Evolutionary conservation across 257 asterid genomes (phyloP).

Genomic region (Petunia axillaris): DNA sequence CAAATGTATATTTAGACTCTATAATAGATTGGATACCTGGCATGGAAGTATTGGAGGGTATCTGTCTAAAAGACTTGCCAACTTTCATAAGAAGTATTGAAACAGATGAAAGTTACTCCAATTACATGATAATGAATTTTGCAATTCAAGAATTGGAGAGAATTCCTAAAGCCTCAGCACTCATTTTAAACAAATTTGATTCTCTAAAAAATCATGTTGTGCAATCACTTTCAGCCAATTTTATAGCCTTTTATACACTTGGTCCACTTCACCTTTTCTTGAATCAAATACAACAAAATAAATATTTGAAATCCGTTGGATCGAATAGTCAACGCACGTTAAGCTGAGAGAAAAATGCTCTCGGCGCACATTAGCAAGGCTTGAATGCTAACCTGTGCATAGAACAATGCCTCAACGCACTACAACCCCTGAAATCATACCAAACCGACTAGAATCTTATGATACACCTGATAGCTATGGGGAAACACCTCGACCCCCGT

Average conservation of each 20-base stretch:
- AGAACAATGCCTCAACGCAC: no score
- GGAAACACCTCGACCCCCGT: no score
- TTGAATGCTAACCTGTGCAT: no score
- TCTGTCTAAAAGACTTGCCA: slow-evolving; percentile 37
- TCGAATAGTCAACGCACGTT: slow-evolving; percentile 13
- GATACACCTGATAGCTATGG: no score
- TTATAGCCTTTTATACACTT: slow-evolving; percentile 32
- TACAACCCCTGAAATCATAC: no score
- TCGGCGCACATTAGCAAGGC: no score
- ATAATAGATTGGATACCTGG: slow-evolving; percentile 39
- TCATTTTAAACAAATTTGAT: slow-evolving; percentile 34
- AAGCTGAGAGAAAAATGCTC: no score
- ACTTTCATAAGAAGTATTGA: slow-evolving; percentile 32
- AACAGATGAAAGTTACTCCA: slow-evolving; percentile 24
- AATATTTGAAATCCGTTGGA: slow-evolving; percentile 10
- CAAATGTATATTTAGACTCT: slow-evolving; percentile 37
- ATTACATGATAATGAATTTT: slow-evolving; percentile 17
- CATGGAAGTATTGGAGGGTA: slow-evolving; percentile 27
- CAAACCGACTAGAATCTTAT: no score
- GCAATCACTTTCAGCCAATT: slow-evolving; percentile 21
- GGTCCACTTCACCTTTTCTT: slow-evolving; percentile 39
- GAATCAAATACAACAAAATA: slow-evolving; percentile 17
- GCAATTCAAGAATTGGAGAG: slow-evolving; percentile 28
- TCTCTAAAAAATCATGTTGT: slow-evolving; percentile 31
- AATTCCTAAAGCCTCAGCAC: slow-evolving; percentile 30